These are phyloP conservation scores for Viridothelium virens DNA, from an alignment of 495 filamentous ascomycete genomes.

Conservation along the genomic window DNA sequence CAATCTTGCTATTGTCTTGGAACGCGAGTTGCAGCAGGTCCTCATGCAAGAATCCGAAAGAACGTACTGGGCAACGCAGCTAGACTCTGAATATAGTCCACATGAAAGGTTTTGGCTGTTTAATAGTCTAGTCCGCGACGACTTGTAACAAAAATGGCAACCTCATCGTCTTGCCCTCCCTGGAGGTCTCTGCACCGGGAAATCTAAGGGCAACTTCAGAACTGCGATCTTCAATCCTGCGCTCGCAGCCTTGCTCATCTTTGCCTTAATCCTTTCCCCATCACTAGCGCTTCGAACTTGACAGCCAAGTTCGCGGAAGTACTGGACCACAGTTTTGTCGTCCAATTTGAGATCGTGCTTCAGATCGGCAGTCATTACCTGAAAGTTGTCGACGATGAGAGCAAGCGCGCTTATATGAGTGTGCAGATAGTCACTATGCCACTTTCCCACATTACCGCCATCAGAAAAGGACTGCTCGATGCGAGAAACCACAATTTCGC, in stretches of 20 bases:
- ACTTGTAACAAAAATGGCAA: neutral
- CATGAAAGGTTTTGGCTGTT: too few relatives aligned
- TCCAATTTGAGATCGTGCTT: slow-evolving; percentile 73
- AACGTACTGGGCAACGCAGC: too few relatives aligned
- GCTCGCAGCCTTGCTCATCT: slow-evolving; percentile 54
- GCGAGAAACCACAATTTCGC: slow-evolving; percentile 58
- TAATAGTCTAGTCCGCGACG: neutral
- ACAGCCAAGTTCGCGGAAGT: slow-evolving; percentile 81
- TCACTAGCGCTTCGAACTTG: slow-evolving; percentile 45
- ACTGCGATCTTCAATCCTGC: slow-evolving; percentile 55
- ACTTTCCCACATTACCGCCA: slow-evolving; percentile 39
- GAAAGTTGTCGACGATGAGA: slow-evolving; percentile 63
- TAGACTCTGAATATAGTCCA: too few relatives aligned
- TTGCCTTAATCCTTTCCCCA: slow-evolving; percentile 40
- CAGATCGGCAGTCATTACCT: slow-evolving; percentile 67
- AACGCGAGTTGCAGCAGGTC: too few relatives aligned
- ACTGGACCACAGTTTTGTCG: slow-evolving; percentile 52
- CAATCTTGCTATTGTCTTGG: too few relatives aligned
- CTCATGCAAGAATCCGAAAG: too few relatives aligned
- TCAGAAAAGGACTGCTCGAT: slow-evolving; percentile 64
- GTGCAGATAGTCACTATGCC: slow-evolving; percentile 38
- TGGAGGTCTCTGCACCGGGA: slow-evolving; percentile 51
- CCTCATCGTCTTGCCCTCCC: slow-evolving; percentile 39
- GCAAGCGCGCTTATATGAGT: slow-evolving; percentile 41
- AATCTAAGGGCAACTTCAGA: slow-evolving; percentile 70